Evolutionary conservation across 1,284 basidiomycete species (phyloP), one percentile per base, ranked within the genome.

Genomic region (Ceratobasidium sp.): DNA sequence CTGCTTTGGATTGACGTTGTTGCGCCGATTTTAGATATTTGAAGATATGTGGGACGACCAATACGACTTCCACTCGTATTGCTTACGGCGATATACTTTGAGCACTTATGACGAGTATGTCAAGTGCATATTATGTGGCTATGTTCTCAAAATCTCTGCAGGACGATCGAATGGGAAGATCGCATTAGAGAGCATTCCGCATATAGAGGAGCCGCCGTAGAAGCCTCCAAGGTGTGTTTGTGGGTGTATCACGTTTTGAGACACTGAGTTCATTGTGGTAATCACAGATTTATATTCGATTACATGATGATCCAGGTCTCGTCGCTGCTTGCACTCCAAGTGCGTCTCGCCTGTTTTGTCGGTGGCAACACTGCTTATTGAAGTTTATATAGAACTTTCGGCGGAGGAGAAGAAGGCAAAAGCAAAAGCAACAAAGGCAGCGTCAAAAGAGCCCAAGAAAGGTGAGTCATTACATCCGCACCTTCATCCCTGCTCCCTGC

Each of bases 11-110:
- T 44, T 36, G 24, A 53, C 57, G 4, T 31, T 33, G 19, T 41
- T 11, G 36, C 22, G 48, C 45, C 11, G 22, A 15, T 48, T 59
- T 5, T 79, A 95, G 91, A 86, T 92, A 17, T 98, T 98, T 82
- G 89, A 93, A 73, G 93, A 94, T 74, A 89, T 95, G 78, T 94
- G 97, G 80, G 96, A 99, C 78, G 98, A 99, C 81, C 97, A 99
- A 83, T 97, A 95, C 80, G 98, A 99, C 83, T 99, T 99, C 87
- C 98, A 99, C 82, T 91, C 92, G 7, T 99, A 99, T 83, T 94
- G 95, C 79, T 81, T 98, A 80, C 91, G 98, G 59, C 95, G 95
- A 80, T 94, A 93, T 81, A 98, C 94, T 2, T 84, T 99, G 48
- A 91, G 91, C 63, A 88, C 93, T 15, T 99, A 99, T 82, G 79